Conservation (phyloP, 148 eudicot genomes). For the Cornus kousa region DNA sequence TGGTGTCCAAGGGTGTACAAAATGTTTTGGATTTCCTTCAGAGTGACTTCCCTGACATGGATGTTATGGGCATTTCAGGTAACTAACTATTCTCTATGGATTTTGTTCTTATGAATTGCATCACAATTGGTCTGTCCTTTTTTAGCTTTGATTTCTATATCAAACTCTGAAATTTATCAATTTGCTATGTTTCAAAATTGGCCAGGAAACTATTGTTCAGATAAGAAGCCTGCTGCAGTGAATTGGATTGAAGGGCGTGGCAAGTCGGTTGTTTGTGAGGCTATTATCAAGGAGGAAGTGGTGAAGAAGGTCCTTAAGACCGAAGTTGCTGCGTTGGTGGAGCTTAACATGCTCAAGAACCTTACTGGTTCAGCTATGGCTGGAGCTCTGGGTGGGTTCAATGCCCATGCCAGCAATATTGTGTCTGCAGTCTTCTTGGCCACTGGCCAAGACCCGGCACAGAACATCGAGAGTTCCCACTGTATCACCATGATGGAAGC, state of each 20-base stretch:
- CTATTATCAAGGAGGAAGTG: conserved; percentile 66
- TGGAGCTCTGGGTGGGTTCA: conserved; percentile 88
- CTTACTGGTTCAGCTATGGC: conserved; percentile 44
- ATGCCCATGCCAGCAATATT: conserved; percentile 82
- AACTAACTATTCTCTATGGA: neutral
- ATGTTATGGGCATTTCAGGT: conserved; percentile 80
- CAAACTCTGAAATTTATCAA: neutral
- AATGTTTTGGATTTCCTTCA: conserved; percentile 74
- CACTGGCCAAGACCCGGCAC: conserved; percentile 94
- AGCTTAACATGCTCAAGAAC: conserved; percentile 72
- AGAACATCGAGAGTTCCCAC: conserved; percentile 81
- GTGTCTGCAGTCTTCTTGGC: conserved; percentile 77
- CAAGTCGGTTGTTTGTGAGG: conserved; percentile 87
- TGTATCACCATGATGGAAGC: conserved; percentile 97
- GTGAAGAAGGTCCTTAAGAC: conserved; percentile 73
- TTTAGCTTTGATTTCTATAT: no score
- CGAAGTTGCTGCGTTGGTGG: conserved; percentile 61
- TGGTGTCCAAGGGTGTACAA: conserved; percentile 94
- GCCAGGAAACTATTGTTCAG: conserved; percentile 78
- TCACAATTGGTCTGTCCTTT: no score
- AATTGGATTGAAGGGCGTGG: conserved; percentile 94
- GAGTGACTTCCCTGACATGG: conserved; percentile 82
- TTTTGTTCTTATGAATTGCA: no score
- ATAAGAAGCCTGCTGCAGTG: conserved; percentile 16
- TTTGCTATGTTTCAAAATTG: neutral